These are phyloP conservation scores for Sphagnurus paluster DNA, from an alignment of 1,284 basidiomycete genomes.

Conservation along the genomic window DNA sequence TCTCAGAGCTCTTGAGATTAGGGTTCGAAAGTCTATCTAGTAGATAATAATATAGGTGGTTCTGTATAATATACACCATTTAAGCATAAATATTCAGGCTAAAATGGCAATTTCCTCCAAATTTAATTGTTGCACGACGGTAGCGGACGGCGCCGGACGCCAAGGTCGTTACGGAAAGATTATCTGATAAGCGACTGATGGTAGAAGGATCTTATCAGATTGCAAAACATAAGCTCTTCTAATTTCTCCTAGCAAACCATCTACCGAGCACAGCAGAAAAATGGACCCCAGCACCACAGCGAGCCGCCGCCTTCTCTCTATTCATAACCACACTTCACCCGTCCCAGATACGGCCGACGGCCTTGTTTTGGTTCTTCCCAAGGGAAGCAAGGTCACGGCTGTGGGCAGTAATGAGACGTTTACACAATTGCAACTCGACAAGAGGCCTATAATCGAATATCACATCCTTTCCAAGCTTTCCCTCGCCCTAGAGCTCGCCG, in stretches of 20 bases:
- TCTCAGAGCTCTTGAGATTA: slow-evolving; percentile 50
- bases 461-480: slow-evolving; percentile 9
- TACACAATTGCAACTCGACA: slow-evolving; percentile 21
- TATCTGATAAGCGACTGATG: slow-evolving; percentile 14
- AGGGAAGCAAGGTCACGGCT: slow-evolving; percentile 23
- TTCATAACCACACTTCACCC: slow-evolving; percentile 21
- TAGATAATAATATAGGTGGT: background rate
- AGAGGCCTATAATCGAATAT: slow-evolving; percentile 20
- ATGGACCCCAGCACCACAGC: slow-evolving; percentile 13
- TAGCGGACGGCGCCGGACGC: background rate
- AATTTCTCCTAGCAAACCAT: background rate
- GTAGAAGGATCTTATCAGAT: slow-evolving; percentile 26
- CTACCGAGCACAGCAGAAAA: slow-evolving; percentile 1
- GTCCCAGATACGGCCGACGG: slow-evolving; percentile 13
- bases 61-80: too few species aligned
- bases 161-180: slow-evolving; percentile 10
- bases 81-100: too few species aligned
- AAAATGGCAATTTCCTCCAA: too few species aligned
- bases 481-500: slow-evolving; percentile 25
- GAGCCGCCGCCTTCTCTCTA: slow-evolving; percentile 22
- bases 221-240: background rate
- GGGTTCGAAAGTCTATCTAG: slow-evolving; percentile 22
- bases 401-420: slow-evolving; percentile 11
- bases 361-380: slow-evolving; percentile 25
- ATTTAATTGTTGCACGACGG: too few species aligned